Evolutionary conservation across 208 protist genomes (phyloP), one percentile per base, ranked within the genome.

Genomic region (Crithidia mellificae): DNA sequence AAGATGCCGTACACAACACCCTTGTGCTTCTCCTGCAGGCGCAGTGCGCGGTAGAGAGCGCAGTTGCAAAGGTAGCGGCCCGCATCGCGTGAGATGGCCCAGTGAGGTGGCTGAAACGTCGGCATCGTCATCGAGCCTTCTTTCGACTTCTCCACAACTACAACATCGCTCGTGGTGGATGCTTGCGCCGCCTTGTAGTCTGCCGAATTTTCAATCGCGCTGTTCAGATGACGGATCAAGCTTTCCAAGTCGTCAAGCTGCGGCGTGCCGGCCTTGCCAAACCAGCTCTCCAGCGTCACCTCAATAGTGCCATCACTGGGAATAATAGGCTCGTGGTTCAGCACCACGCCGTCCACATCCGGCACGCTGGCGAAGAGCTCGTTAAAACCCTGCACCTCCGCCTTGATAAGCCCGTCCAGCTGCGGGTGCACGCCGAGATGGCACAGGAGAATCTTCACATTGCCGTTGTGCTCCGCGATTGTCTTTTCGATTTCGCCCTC

Each of bases 31-130:
- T 87, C 56, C 64, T 91, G 83, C 17, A 91, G 55, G 17, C 77
- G 41, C 30, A 90, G 49, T 11, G 71, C 69, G 24, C 69, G 61
- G 62, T 92, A 94, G 19, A 94, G 74, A 20, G 74, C 58, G 47
- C 73, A 91, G 69, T 94, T 92, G 68, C 85, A 94, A 41, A 90
- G 61, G 59, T 92, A 91, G 14, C 83, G 78, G 2, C 85, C 88
- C 5, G 85, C 88, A 43, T 90, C 61, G 46, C 57, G 62, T 12
- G 85, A 91, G 17, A 90, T 71, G 15, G 71, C 54, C 82, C 81
- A 90, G 43, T 34, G 39, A 9, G 85, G 81, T 1, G 39, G 19
- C 61, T 76, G 68, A 20, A 77, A 81, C 2, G 8, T 24, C 9
- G 79, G 79, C 79, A 81, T 81, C 61, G 64, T 44, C 65, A 77